Conservation (phyloP, 306 rosid genomes). For the Astragalus membranaceus region DNA sequence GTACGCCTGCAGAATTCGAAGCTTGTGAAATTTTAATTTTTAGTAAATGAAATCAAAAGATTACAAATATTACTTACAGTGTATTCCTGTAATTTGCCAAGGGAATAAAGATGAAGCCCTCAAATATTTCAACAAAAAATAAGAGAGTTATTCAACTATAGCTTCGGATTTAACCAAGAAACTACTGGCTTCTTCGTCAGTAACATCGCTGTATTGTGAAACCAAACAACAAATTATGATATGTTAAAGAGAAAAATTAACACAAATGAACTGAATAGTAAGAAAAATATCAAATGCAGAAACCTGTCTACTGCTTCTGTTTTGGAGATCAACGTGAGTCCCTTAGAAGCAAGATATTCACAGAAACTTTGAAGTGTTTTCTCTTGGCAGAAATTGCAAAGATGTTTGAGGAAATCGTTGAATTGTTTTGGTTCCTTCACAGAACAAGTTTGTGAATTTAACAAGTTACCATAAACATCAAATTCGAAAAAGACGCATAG, state of each 20-base stretch:
- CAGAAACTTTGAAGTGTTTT: conserved; percentile 46
- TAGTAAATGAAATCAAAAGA: not conserved
- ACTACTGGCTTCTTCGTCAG: conserved; percentile 65
- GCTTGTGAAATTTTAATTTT: no score
- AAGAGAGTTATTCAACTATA: conserved; percentile 22
- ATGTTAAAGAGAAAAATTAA: not conserved
- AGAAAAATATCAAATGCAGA: not conserved
- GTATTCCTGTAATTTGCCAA: not conserved
- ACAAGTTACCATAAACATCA: not conserved
- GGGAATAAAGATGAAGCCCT: not conserved
- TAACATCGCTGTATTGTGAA: conserved; percentile 56
- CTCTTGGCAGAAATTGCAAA: conserved; percentile 56
- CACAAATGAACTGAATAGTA: not conserved
- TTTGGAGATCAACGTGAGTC: conserved; percentile 61
- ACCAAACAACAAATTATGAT: conserved; percentile 19
- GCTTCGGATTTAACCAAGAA: conserved; percentile 59
- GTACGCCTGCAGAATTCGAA: not conserved
- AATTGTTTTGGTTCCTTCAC: conserved; percentile 83
- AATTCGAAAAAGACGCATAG: conserved; percentile 3
- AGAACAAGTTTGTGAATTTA: not conserved
- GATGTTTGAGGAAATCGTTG: conserved; percentile 58
- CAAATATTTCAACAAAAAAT: not conserved
- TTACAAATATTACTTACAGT: not conserved
- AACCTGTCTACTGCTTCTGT: conserved; percentile 84
- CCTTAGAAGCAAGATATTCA: conserved; percentile 53